A percentile compares a stretch with the other conserved stretches of the same genome.
Conservation (phyloP, 805 yeast genomes). For the Candida argentea region DNA sequence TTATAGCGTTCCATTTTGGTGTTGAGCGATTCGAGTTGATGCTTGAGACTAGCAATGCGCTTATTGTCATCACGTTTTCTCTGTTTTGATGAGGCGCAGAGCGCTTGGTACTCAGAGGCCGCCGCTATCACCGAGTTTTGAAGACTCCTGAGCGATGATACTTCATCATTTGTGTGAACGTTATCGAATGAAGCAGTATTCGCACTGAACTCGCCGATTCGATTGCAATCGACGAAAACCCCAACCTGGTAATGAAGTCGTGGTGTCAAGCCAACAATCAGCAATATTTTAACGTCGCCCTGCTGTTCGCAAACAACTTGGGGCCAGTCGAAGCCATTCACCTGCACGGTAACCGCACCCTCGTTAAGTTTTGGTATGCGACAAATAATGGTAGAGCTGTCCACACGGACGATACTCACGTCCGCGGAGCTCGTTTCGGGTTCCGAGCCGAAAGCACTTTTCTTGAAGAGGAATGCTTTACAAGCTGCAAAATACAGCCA, state of each 20-base stretch:
- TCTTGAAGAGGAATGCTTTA: constrained; percentile 19
- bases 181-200: constrained; percentile 12
- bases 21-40: constrained; percentile 22
- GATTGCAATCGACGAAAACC: constrained; percentile 8
- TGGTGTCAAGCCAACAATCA: constrained; percentile 27
- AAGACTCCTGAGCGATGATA: constrained; percentile 20
- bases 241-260: constrained; percentile 27
- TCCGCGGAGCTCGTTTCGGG: too few relatives aligned
- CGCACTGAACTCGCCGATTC: too few relatives aligned
- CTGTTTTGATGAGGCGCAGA: constrained; percentile 18
- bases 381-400: too few relatives aligned
- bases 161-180: constrained; percentile 22
- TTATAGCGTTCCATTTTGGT: constrained; percentile 22
- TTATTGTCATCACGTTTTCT: constrained; percentile 30
- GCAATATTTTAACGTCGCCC: constrained; percentile 8
- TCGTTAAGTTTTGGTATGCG: too few relatives aligned
- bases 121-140: constrained; percentile 24
- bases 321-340: constrained; percentile 27
- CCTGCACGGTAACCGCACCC: constrained; percentile 10
- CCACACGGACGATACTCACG: too few relatives aligned
- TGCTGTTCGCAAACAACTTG: constrained; percentile 12
- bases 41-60: constrained; percentile 19
- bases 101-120: constrained; percentile 14
- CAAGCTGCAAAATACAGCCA: constrained; percentile 34
- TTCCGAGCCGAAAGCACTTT: constrained; percentile 22